Base-by-base conservation (phyloP, 2,329 filamentous ascomycete species). In the Colletotrichum falcatum region DNA sequence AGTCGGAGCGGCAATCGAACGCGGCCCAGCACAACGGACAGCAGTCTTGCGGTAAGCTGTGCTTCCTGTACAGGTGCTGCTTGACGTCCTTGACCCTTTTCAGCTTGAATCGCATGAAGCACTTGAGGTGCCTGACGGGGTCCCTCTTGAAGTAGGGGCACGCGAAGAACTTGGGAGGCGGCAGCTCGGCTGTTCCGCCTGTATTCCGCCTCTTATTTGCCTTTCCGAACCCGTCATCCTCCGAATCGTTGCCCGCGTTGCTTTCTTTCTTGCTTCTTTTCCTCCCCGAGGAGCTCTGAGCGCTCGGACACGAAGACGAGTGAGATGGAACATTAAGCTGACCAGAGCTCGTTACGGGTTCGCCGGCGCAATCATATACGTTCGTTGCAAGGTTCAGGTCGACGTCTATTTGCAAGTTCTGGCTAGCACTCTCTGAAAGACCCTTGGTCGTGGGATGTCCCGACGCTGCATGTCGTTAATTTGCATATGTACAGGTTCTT, bases 111-210 rank as follows among this genome's bases (percentile, higher is more conserved):
- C 74, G 74, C 37, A 60, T 67, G 54, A 77, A 78, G 53, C 78
- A 79, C 16, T 72, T 61, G 4, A 75, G 65, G 62, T 79, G 73
- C 7, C 71, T 65, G 9, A 73, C 61, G 1, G 73, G 74, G 44
- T 78, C 74, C 39, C 72, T 72, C 59, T 78, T 79, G 39, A 74
- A 78, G 39, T 75, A 79, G 0, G 77, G 78, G 33, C 78, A 79
- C 1, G 77, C 77, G 12, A 67, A 35, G n/a, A 48, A 23, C 9
- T 46, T 66, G 8, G 14, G 14, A 5, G 28, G 2, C 20, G 33
- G 30, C 4, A 1, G 6, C 9, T 61, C 58, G 12, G 9, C 1
- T 33, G 35, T 8, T 11, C 28, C 30, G 28, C 59, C 30, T 23
- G 16, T 16, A 5, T 39, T 46, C 20, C 8, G 30, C 44, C 26